Base-by-base conservation (phyloP, 345 rosid genomes). In the Citrus glauca region DNA sequence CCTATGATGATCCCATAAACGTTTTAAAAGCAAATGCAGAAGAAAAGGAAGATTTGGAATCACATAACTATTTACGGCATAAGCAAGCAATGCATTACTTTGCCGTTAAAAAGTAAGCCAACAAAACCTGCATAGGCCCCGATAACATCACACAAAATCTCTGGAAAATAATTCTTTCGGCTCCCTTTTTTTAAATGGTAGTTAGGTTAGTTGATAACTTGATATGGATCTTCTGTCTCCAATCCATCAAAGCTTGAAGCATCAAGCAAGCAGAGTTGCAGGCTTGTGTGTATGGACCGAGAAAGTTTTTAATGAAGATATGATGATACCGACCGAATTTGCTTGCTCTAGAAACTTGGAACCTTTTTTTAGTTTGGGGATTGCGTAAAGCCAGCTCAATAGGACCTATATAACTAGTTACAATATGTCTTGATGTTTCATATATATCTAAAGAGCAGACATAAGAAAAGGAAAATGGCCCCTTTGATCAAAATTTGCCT, bases 321-420 rank as follows among this genome's bases (percentile, higher is more conserved):
- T 80, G 88, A 85, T 84, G 17, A 3, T 45, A 13, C 50, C 16
- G 50, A 84, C 86, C 66, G 66, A 70, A 66, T 65, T 84, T 84
- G 83, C 89, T 88, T 88, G 83, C 65, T 81, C 79, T 32, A 78
- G 79, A 86, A 81, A 86, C 85, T 84, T 84, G 84, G 85, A 75
- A 86, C 83, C 69, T 8, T 50, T 10, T 33, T 73, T 70, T 76
- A 57, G 50, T 72, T 37, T 77, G 32, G 83, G 83, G 84, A 77
- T 84, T 77, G 89, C 90, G 86, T 88, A 84, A 86, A 82, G 89
- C 66, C 13, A 84, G 77, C 20, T 53, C 20, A 53, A 53, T 53
- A 17, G 20, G 19, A 53, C 20, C 20, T 5, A 53, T 53, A 17
- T 2, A 17, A 13, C 0, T 45, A 45, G 50, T 45, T 81, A 20